Conservation (phyloP, 768 basidiomycete genomes). For the Kwoniella sp. region DNA sequence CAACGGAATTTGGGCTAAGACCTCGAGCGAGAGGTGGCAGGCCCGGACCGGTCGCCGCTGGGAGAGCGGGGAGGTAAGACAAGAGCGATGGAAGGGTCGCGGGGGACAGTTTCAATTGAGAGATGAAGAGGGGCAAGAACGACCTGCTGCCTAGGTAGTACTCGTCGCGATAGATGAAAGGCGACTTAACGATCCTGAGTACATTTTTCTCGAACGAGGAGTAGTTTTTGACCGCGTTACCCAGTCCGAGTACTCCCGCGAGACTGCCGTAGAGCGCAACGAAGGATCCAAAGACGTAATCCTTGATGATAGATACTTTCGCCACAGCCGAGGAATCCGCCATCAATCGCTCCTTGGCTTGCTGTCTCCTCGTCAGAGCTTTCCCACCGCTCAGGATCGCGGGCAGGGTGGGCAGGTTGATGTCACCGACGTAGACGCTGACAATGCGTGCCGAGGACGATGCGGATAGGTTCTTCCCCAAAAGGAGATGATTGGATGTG, state of each 20-base stretch:
- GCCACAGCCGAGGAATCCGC: slow-evolving; percentile 9
- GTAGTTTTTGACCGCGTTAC: slow-evolving; percentile 30
- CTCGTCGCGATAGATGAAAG: slow-evolving; percentile 1
- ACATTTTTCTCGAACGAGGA: slow-evolving; percentile 30
- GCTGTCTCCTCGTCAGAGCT: slow-evolving; percentile 28
- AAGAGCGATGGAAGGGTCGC: slow-evolving; percentile 28
- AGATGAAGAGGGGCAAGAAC: slow-evolving; percentile 31
- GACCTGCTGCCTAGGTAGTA: slow-evolving; percentile 36
- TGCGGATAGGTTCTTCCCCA: slow-evolving; percentile 42
- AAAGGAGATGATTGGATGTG: slow-evolving; percentile 37
- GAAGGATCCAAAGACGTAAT: slow-evolving; percentile 31
- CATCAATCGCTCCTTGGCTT: slow-evolving; percentile 19
- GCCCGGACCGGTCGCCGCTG: slow-evolving; percentile 34
- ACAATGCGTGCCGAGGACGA: slow-evolving; percentile 37
- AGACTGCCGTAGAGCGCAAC: slow-evolving; percentile 22
- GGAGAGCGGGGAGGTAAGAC: slow-evolving; percentile 25
- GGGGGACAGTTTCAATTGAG: slow-evolving; percentile 27
- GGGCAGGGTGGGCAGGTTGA: slow-evolving; percentile 33
- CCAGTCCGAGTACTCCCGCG: slow-evolving; percentile 29
- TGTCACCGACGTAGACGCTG: slow-evolving; percentile 48
- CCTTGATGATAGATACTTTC: slow-evolving; percentile 33
- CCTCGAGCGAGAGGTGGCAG: slow-evolving; percentile 5
- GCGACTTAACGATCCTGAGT: slow-evolving; percentile 30
- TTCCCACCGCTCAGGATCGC: slow-evolving; percentile 29
- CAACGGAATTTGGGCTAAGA: neutral